Evolutionary conservation across 1,139 yeast species (phyloP), one percentile per base, ranked within the genome.

Genomic region (Pichia sp.): DNA sequence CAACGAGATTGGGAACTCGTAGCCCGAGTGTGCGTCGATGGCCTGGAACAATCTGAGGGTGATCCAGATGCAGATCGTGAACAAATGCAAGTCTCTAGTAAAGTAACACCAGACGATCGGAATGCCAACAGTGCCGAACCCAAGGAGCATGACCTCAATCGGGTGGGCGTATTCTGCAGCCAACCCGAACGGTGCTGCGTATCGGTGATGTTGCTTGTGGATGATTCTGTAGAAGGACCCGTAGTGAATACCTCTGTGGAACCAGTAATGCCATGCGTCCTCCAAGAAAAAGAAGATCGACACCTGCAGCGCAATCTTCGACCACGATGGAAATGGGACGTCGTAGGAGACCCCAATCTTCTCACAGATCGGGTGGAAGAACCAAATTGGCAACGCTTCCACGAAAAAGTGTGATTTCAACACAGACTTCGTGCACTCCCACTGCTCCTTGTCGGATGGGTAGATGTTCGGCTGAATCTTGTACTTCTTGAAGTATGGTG

Each of bases 91-190:
- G 65, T 83, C 72, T 56, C 81, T 76, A 36, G 86, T 80, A 60
- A 87, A 80, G 66, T 82, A 77, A 55, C 83, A 80, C 73, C 82
- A 81, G 43, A 88, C 69, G 52, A 92, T 80, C 49, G 98, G 98
- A 72, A 89, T 83, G 49, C 97, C 97, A 42, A 92, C 96, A 30
- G 98, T 92, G 55, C 98, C 98, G 57, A 88, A 80, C 42, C 98
- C 98, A 56, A 93, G 77, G 51, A 90, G 79, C 76, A 90, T 83
- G 30, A 93, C 96, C 74, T 92, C 98, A 36, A 85, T 77, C 4
- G 98, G 98, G 67, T 92, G 97, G 8, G 98, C 98, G 69, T 92
- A 92, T 72, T 92, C 98, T 31, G 98, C 98, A 53, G 97, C 86
- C 59, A 92, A 76, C 26, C 98, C 98, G 69, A 92, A 92, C 36